Conservation (phyloP, 2,329 filamentous ascomycete species). For the Taxawa tesnikishii region DNA sequence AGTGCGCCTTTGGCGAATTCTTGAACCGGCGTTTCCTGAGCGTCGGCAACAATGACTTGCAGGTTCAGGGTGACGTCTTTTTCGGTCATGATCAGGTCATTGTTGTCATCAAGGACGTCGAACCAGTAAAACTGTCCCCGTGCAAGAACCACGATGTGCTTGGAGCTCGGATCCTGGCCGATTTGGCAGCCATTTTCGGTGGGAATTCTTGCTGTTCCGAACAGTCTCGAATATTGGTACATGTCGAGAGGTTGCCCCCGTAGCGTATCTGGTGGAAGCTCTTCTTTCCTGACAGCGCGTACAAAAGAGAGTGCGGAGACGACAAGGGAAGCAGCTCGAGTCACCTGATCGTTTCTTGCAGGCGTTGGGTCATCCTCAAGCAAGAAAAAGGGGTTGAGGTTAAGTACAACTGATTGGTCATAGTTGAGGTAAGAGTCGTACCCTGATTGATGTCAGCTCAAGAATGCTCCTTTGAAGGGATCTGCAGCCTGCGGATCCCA, state of each 20-base stretch:
- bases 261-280: slow-evolving; percentile 78
- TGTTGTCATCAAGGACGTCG: slow-evolving; percentile 87
- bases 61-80: slow-evolving; percentile 86
- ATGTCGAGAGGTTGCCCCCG: slow-evolving; percentile 82
- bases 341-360: slow-evolving; percentile 92
- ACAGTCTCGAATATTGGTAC: slow-evolving; percentile 94
- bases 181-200: slow-evolving; percentile 94
- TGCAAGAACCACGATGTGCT: slow-evolving; percentile 85
- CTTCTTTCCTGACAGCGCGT: slow-evolving; percentile 81
- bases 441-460: slow-evolving; percentile 43
- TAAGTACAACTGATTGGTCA: slow-evolving; percentile 93
- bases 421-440: slow-evolving; percentile 98
- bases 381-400: slow-evolving; percentile 95
- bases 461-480: neutral
- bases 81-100: slow-evolving; percentile 93
- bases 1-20: slow-evolving; percentile 91
- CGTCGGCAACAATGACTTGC: slow-evolving; percentile 84
- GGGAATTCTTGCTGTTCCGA: slow-evolving; percentile 87
- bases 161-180: slow-evolving; percentile 83
- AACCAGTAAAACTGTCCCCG: slow-evolving; percentile 99
- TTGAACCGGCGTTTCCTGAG: slow-evolving; percentile 76
- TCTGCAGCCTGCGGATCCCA: neutral
- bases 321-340: slow-evolving; percentile 80
- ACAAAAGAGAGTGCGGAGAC: slow-evolving; percentile 87
- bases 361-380: slow-evolving; percentile 96